phyloP scores from a whole-genome alignment of 805 yeast species.

The Cyberlindnera japonica region DNA sequence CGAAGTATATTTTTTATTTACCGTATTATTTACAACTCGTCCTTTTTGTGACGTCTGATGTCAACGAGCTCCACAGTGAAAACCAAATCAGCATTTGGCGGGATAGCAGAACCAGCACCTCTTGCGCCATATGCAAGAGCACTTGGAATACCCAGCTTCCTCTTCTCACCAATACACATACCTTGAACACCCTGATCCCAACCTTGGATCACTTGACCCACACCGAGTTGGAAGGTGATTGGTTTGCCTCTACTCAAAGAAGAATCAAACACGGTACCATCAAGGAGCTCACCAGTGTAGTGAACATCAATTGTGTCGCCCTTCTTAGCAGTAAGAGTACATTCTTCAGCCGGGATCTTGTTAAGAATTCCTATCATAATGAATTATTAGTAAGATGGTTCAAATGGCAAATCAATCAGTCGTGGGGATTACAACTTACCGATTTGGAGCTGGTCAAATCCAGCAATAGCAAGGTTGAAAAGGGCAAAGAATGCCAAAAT shows the following conservation, averaged over 20 bases:
- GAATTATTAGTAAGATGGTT: neutral
- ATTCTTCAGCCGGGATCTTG: constrained; percentile 46
- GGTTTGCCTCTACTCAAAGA: constrained; percentile 65
- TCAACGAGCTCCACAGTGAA: constrained; percentile 64
- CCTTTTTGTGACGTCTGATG: constrained; percentile 37
- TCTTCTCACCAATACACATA: constrained; percentile 81
- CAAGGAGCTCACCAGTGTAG: constrained; percentile 66
- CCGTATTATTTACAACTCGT: constrained; percentile 19
- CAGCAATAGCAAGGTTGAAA: constrained; percentile 1
- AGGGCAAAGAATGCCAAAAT: constrained; percentile 1
- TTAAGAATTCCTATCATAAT: constrained; percentile 38
- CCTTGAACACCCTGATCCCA: constrained; percentile 86
- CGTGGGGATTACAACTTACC: constrained; percentile 10
- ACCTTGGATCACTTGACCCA: constrained; percentile 78
- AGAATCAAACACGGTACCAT: constrained; percentile 74
- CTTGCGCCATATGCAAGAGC: constrained; percentile 71
- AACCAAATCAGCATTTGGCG: constrained; percentile 69
- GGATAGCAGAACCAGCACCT: constrained; percentile 76
- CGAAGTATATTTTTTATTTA: too few species aligned
- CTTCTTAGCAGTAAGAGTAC: constrained; percentile 50
- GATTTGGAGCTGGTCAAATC: constrained; percentile 10
- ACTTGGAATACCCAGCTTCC: constrained; percentile 77
- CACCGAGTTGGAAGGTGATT: constrained; percentile 67
- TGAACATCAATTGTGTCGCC: constrained; percentile 77
- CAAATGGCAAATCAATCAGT: neutral